Base-by-base conservation (phyloP, 768 basidiomycete genomes). In the Sarcomyxa edulis region DNA sequence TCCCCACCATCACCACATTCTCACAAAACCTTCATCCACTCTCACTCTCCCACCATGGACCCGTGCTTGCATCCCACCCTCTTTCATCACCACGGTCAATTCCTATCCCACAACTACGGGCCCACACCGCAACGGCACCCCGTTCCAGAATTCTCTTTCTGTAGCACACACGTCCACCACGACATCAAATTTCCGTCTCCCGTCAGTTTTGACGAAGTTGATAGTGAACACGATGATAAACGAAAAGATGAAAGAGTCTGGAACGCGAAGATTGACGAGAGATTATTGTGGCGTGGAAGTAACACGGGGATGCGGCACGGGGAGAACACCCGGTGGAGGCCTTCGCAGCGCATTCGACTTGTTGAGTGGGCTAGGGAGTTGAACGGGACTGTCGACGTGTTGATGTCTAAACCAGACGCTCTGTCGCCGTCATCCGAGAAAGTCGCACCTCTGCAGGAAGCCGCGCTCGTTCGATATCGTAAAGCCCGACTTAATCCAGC, bases 201-300 rank as follows among this genome's bases (percentile, higher is more conserved):
- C 0, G 29, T 38, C 5, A 38, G 20, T n/a, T 72, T 73, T 34
- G 65, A 58, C 11, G 79, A 72, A 72, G 35, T 67, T 0, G 68
- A 64, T 6, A 69, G 70, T 10, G 53, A 66, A 5, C 50, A 51
- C 7, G 59, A 65, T 5, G n/a, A n/a, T n/a, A n/a, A n/a, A n/a
- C 60, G 61, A 3, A 53, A 53, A 2, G 64, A 78, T 46, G 77
- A 86, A 54, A 72, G 80, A 7, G 67, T 65, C 0, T 91, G 81
- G 75, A 72, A 78, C 11, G 65, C 72, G 22, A 88, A 82, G 60
- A 20, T 59, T 1, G 72, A 83, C 51, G 75, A 81, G 43, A 61
- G 74, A 3, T 46, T 87, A 12, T 63, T 77, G 27, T 89, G 87
- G 87, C 68, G 87, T 27, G 87, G 87, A 3, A 74, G 74, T 28